Conservation (phyloP, 371 early-diverging fungal species). For the Mortierella sp. region DNA sequence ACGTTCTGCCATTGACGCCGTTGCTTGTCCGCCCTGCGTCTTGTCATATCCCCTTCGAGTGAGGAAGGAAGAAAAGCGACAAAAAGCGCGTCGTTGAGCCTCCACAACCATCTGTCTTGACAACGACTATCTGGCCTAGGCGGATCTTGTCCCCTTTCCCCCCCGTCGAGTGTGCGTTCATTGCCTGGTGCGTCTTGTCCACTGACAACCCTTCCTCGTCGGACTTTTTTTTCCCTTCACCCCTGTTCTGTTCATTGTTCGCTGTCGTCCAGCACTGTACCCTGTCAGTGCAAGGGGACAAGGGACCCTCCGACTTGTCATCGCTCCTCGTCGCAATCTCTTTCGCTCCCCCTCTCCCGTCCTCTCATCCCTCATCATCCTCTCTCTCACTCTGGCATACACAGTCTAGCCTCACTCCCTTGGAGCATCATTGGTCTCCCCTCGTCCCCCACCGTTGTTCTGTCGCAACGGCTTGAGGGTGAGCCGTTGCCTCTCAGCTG, state of each 20-base stretch:
- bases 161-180: neutral
- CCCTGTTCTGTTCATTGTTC: neutral
- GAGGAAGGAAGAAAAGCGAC: too few relatives aligned
- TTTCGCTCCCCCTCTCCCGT: neutral
- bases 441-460: too few relatives aligned
- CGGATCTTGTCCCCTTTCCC: neutral
- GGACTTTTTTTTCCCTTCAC: neutral
- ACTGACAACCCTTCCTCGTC: conserved; percentile 6
- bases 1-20: neutral
- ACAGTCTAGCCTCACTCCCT: neutral
- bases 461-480: too few relatives aligned
- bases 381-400: neutral
- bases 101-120: too few relatives aligned
- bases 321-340: conserved; percentile 1
- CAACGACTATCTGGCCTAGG: too few relatives aligned
- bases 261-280: too few relatives aligned
- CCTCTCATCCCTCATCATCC: neutral
- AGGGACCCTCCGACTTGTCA: neutral
- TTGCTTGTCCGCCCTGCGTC: neutral
- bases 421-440: neutral
- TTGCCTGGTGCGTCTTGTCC: neutral
- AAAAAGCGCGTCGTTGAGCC: neutral
- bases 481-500: neutral
- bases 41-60: too few relatives aligned
- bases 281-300: neutral